phyloP scores from a whole-genome alignment of 441 rosid genomes.

The Syzygium malaccense region DNA sequence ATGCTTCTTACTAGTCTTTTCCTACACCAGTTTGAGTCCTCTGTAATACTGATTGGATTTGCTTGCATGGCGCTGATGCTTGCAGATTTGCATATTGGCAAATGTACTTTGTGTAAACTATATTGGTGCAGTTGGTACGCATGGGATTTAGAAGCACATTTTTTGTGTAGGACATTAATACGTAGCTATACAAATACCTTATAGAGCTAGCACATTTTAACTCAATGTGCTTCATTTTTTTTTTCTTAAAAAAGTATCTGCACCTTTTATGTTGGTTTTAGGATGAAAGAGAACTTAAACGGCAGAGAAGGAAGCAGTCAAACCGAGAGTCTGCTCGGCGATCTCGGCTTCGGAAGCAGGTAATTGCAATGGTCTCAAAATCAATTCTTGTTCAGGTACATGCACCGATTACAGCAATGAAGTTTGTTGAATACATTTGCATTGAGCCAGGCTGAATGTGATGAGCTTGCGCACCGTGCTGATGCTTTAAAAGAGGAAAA shows the following conservation, averaged over 20 bases:
- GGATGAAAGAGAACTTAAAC: conserved; percentile 89
- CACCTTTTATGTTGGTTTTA: conserved; percentile 9
- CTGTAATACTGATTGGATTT: background rate
- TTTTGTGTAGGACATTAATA: background rate
- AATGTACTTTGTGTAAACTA: background rate
- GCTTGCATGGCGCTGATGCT: background rate
- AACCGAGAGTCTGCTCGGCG: conserved; percentile 96
- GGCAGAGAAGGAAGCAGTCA: conserved; percentile 90
- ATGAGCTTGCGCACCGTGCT: conserved; percentile 86
- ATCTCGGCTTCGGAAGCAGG: conserved; percentile 97
- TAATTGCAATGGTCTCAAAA: conserved; percentile 1
- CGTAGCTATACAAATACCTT: background rate
- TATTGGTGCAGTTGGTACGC: background rate
- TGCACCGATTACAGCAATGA: background rate
- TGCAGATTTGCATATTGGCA: background rate
- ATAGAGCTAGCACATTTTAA: background rate
- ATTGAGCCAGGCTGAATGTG: conserved; percentile 79
- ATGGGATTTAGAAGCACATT: background rate
- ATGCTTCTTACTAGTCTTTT: background rate
- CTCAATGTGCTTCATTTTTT: background rate
- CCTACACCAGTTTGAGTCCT: background rate
- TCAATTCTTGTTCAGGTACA: background rate
- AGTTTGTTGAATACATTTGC: background rate
- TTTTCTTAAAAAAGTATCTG: background rate
- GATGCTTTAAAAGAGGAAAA: conserved; percentile 81